phyloP scores from a whole-genome alignment of 2,329 filamentous ascomycete species.

The Xylariaceae sp. region DNA sequence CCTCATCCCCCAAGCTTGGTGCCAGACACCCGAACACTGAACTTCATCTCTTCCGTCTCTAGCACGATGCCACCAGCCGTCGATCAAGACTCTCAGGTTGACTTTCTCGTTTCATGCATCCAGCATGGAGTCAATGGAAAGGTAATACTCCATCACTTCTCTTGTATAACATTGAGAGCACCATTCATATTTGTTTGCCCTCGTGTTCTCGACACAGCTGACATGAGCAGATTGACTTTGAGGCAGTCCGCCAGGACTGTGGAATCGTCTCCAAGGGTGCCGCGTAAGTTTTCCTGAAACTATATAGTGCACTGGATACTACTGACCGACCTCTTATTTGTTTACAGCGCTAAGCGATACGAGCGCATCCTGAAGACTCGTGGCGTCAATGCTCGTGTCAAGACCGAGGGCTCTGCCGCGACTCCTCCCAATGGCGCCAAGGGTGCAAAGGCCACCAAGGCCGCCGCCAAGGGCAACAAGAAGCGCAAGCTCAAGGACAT shows the following conservation, averaged over 20 bases:
- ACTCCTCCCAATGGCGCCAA: not conserved
- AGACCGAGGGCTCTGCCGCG: not conserved
- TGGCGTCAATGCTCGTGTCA: slow-evolving; percentile 37
- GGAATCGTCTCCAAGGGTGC: slow-evolving; percentile 62
- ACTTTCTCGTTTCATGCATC: not conserved
- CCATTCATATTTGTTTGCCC: slow-evolving; percentile 63
- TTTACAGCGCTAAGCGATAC: slow-evolving; percentile 60
- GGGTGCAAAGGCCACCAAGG: not conserved
- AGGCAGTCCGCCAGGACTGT: slow-evolving; percentile 60
- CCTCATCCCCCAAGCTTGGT: not conserved
- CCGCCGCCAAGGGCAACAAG: slow-evolving; percentile 24
- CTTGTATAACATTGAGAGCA: slow-evolving; percentile 49
- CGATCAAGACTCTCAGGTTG: not conserved
- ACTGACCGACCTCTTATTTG: not conserved
- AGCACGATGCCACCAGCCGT: not conserved
- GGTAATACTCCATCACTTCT: slow-evolving; percentile 40
- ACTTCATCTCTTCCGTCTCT: not conserved
- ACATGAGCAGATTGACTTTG: slow-evolving; percentile 57
- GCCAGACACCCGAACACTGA: not conserved
- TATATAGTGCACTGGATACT: not conserved
- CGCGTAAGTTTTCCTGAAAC: slow-evolving; percentile 52
- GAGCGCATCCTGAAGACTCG: slow-evolving; percentile 61
- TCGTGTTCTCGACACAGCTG: slow-evolving; percentile 58
- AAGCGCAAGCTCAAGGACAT: slow-evolving; percentile 34
- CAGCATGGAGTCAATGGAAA: too few relatives aligned